Conservation (phyloP, 169 alveolate genomes). For the Perkinsus olseni region DNA sequence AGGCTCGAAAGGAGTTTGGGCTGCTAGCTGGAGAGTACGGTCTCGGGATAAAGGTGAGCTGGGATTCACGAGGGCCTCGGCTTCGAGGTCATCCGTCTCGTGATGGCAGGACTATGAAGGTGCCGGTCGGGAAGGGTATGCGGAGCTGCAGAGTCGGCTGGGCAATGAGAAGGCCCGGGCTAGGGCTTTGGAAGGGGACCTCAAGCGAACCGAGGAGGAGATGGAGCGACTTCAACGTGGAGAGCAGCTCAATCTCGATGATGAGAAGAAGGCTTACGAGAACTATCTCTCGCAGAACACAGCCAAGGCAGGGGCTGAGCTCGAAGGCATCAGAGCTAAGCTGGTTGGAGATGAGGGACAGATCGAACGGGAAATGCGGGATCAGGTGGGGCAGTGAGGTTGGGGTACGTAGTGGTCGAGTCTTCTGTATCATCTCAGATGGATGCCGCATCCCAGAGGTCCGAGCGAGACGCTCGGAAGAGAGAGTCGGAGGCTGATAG, state of each 20-base stretch:
- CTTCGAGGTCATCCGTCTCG: no score
- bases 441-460: background rate
- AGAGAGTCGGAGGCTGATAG: background rate
- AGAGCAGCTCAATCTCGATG: background rate
- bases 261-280: background rate
- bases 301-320: background rate
- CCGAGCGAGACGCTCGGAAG: background rate
- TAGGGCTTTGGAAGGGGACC: background rate
- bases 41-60: background rate
- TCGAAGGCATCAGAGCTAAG: background rate
- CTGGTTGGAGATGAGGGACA: background rate
- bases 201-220: background rate
- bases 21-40: background rate
- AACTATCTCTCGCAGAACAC: background rate
- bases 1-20: background rate
- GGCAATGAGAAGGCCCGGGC: background rate
- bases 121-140: background rate
- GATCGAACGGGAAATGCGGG: background rate
- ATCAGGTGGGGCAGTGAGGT: background rate
- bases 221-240: background rate
- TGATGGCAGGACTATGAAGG: background rate
- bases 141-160: background rate
- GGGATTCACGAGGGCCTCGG: no score
- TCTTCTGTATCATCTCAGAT: background rate
- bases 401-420: background rate